Conservation (phyloP, 225 moss, liverwort and hornwort species). For the Physcomitrellopsis africana region DNA sequence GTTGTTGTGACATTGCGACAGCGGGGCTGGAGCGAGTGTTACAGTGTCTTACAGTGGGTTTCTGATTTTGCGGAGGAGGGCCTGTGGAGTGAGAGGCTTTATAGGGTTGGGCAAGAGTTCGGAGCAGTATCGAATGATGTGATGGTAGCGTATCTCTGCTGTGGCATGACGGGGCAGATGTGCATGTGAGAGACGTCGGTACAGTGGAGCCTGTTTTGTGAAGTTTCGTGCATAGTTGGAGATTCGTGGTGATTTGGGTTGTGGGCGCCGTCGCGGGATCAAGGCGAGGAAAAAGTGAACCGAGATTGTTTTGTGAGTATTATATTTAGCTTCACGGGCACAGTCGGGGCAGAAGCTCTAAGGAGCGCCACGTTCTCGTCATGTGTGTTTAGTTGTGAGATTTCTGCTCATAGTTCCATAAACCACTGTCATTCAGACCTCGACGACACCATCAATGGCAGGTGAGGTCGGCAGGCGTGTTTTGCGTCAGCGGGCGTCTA, state of each 20-base stretch:
- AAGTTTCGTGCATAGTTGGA: not conserved
- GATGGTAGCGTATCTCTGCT: constrained; percentile 7
- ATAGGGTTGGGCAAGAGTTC: not conserved
- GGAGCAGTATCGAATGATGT: constrained; percentile 13
- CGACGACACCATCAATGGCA: constrained; percentile 7
- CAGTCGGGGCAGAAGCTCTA: not conserved
- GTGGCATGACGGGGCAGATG: constrained; percentile 1
- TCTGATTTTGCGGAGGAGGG: constrained; percentile 26
- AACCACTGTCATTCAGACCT: no score
- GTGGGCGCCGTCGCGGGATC: no score
- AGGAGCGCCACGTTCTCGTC: not conserved
- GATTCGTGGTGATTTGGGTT: not conserved
- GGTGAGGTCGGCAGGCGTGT: constrained; percentile 35
- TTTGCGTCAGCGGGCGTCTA: constrained; percentile 31
- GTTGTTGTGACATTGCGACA: not conserved
- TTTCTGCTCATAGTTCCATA: not conserved
- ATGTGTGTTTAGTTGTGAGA: constrained; percentile 23
- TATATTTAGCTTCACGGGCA: no score
- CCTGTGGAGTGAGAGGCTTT: not conserved
- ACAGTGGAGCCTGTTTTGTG: constrained; percentile 14
- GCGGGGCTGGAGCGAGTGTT: not conserved
- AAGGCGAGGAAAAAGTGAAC: no score
- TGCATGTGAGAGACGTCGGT: constrained; percentile 10
- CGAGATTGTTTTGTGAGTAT: no score
- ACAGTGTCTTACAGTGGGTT: not conserved